Conservation (phyloP, 306 rosid genomes). For the Cicer yamashitae region DNA sequence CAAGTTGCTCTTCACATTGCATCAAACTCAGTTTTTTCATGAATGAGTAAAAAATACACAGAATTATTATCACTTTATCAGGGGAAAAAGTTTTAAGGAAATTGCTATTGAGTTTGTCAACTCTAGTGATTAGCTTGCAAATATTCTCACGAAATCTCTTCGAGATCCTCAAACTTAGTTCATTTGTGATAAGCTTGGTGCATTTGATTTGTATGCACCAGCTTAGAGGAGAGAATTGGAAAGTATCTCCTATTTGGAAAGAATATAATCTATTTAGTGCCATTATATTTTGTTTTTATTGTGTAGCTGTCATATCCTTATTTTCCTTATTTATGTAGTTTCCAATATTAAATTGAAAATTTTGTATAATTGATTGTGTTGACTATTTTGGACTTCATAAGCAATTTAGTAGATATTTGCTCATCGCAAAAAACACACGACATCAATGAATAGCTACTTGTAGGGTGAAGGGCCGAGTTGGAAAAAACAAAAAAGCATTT, state of each 20-base stretch:
- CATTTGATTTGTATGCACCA: background rate
- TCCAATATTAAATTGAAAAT: background rate
- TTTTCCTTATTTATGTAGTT: background rate
- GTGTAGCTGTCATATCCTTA: slow-evolving; percentile 1
- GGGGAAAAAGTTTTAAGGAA: background rate
- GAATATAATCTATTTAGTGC: background rate
- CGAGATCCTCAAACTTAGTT: no score
- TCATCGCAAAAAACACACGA: background rate
- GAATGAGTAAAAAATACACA: background rate
- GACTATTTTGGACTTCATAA: background rate
- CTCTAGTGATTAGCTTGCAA: background rate
- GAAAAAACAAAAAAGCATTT: background rate
- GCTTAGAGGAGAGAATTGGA: background rate
- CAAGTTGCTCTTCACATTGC: background rate
- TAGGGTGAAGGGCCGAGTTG: background rate
- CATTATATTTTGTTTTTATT: background rate
- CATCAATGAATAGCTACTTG: background rate
- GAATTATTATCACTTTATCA: background rate
- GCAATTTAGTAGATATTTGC: slow-evolving; percentile 14
- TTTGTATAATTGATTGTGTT: slow-evolving; percentile 3
- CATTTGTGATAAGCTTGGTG: background rate
- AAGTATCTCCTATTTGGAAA: background rate
- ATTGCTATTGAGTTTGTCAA: background rate
- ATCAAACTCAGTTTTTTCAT: background rate
- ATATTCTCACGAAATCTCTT: background rate